phyloP scores from a whole-genome alignment of 306 rosid genomes.

The Gillenia trifoliata region DNA sequence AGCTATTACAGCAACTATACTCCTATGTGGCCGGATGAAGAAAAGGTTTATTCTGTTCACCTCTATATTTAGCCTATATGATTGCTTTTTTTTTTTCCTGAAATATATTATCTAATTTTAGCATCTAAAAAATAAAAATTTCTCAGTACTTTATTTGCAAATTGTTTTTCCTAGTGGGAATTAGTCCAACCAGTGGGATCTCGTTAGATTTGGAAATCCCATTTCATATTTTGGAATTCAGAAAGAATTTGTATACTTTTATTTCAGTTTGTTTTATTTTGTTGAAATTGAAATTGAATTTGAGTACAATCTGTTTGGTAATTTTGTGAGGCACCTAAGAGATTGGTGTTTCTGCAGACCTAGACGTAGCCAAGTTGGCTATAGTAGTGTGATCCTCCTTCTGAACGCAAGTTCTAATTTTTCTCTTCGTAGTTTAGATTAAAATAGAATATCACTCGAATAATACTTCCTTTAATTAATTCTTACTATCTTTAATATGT shows the following conservation, averaged over 20 bases:
- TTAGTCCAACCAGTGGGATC: background rate
- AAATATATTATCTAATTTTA: background rate
- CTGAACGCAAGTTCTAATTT: background rate
- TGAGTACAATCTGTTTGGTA: background rate
- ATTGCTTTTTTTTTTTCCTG: background rate
- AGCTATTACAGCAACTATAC: constrained; percentile 34
- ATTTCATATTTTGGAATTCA: background rate
- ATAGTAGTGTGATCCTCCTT: background rate
- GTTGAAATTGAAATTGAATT: background rate
- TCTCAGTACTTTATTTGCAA: background rate
- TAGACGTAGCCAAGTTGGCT: background rate
- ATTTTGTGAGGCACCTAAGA: background rate
- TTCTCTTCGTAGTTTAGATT: background rate
- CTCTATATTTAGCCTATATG: background rate
- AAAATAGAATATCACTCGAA: background rate
- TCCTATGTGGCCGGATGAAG: constrained; percentile 33
- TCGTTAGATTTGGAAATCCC: background rate
- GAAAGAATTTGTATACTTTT: background rate
- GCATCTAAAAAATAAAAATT: background rate
- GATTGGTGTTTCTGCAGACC: background rate
- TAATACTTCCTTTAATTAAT: background rate
- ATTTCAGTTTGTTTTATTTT: background rate
- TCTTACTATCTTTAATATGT: constrained; percentile 15
- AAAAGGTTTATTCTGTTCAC: constrained; percentile 39
- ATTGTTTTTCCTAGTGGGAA: background rate